Percentiles rank a stretch among this genome's conserved stretches.
phyloP scores from a whole-genome alignment of 305 asterid species.

The Caryopteris hybrid region DNA sequence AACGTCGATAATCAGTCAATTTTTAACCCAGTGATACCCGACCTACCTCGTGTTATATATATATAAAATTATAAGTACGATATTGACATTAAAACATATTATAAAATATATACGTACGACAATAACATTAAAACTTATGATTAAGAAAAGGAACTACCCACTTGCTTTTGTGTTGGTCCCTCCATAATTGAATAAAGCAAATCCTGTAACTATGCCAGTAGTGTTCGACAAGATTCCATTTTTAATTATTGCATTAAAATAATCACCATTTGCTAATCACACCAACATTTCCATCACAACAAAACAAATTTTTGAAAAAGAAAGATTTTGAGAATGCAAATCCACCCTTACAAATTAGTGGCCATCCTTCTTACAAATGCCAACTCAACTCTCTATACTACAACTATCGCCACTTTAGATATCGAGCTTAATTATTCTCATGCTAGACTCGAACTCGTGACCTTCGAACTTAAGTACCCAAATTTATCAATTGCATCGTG shows the following conservation, averaged over 20 bases:
- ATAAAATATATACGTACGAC: background rate
- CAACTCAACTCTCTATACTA: no score
- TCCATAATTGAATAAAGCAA: conserved; percentile 26
- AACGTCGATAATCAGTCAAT: background rate
- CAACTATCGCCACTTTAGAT: no score
- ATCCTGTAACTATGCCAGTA: conserved; percentile 9
- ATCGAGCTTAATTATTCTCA: no score
- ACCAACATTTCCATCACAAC: conserved; percentile 8
- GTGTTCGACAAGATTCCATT: conserved; percentile 27
- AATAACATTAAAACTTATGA: background rate
- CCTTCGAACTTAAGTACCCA: no score
- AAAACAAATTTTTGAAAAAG: background rate
- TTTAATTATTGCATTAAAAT: conserved; percentile 20
- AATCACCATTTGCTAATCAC: conserved; percentile 17
- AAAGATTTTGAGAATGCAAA: conserved; percentile 16
- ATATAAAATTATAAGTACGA: no score
- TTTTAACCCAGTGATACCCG: no score
- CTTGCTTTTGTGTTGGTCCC: conserved; percentile 28
- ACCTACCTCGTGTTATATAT: no score
- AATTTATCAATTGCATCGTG: no score
- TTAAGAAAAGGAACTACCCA: conserved; percentile 21
- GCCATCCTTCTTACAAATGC: background rate
- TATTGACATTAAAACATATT: no score
- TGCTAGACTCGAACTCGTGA: no score
- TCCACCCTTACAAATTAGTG: conserved; percentile 26